Conservation (phyloP, 805 yeast species). For the Kregervanrija fluxuum region DNA sequence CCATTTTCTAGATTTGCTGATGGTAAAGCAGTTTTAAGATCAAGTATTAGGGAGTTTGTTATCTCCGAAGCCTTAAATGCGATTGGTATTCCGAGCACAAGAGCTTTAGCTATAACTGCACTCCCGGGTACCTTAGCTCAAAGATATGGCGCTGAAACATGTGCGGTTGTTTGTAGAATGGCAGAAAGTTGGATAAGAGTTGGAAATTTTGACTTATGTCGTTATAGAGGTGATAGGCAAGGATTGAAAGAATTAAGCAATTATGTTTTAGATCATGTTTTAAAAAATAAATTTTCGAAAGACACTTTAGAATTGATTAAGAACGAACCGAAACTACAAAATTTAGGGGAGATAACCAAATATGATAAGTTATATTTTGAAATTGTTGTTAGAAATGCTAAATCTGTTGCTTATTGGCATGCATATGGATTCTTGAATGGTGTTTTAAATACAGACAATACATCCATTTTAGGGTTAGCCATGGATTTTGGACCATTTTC, state of each 20-base stretch:
- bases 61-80: constrained; percentile 76
- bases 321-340: constrained; percentile 20
- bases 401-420: constrained; percentile 78
- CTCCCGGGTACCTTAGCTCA: constrained; percentile 75
- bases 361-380: constrained; percentile 71
- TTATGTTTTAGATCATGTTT: constrained; percentile 62
- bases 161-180: constrained; percentile 80
- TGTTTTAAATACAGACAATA: constrained; percentile 89
- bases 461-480: constrained; percentile 80
- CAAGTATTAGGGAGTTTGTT: constrained; percentile 82
- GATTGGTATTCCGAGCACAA: constrained; percentile 78
- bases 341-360: constrained; percentile 35
- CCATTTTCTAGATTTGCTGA: constrained; percentile 95
- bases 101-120: constrained; percentile 68
- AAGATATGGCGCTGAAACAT: constrained; percentile 63
- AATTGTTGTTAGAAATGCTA: constrained; percentile 66
- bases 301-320: constrained; percentile 19
- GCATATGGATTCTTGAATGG: constrained; percentile 91
- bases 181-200: constrained; percentile 83
- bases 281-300: constrained; percentile 29
- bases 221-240: constrained; percentile 61
- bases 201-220: constrained; percentile 80
- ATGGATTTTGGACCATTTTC: constrained; percentile 96
- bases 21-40: constrained; percentile 87
- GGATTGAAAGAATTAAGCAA: constrained; percentile 62